Evolutionary conservation across 257 asterid genomes (phyloP), one percentile per base, ranked within the genome.

Genomic region (Solanum phureja): DNA sequence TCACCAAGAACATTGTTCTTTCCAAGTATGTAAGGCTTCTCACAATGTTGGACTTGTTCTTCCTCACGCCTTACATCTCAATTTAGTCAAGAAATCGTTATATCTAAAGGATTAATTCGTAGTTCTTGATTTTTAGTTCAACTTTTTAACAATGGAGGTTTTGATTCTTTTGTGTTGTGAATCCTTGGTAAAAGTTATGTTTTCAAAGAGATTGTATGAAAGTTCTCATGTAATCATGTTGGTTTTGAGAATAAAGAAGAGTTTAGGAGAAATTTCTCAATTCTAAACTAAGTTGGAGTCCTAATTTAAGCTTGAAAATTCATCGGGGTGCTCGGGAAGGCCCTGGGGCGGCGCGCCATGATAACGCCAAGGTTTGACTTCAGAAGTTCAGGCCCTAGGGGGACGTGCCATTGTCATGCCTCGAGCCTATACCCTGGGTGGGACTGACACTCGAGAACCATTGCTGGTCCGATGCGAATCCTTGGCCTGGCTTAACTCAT

Each of bases 251-350:
- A 6, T 52, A 3, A 52, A 52, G n/a, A 52, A 52, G 62, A 16
- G 23, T 6, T 16, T 1, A 16, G 1, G 62, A 52, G 62, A 52
- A 52, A 1, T 16, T 52, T 16, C 23, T 6, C 8, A 52, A 52
- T 52, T 52, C 8, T 52, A 52, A 52, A 52, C 62, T 16, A 52
- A 52, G 23, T 6, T 52, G 62, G 62, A 3, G 9, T 6, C n/a
- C 62, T 52, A 52, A 52, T 52, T 52, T 52, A 16, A 16, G 62
- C 62, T 52, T 16, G 4, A 33, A 33, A 33, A 3, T 33, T 33
- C 4, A 0, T 16, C 0, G 0, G 23, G 21, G 23, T 6, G 9
- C 23, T 52, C 4, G 62, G 62, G 0, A 52, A 52, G 23, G 9
- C 7, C 3, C 8, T 52, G 9, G 62, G 62, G 62, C 8, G 23